Conservation (phyloP, 2,329 filamentous ascomycete genomes). For the Fusarium fujikuroi region DNA sequence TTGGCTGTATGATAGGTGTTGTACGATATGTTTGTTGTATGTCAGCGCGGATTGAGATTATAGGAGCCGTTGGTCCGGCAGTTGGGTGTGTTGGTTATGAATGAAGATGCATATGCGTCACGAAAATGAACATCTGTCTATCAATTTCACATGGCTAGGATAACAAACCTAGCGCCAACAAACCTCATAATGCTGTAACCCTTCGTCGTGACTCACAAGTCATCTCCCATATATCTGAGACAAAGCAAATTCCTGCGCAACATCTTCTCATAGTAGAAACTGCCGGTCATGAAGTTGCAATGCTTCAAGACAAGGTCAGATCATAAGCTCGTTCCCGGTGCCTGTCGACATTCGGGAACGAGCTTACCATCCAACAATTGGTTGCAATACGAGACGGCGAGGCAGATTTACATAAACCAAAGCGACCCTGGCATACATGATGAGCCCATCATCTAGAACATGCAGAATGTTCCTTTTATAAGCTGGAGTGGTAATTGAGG, state of each 20-base stretch:
- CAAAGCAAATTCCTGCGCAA: background rate
- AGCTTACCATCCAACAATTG: background rate
- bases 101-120: background rate
- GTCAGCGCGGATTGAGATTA: background rate
- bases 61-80: background rate
- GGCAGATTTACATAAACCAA: background rate
- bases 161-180: background rate
- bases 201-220: background rate
- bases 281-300: background rate
- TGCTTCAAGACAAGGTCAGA: background rate
- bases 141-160: background rate
- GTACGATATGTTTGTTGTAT: constrained; percentile 19
- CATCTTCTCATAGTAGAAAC: background rate
- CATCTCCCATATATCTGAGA: background rate
- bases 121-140: background rate
- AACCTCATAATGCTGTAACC: background rate
- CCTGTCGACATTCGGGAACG: background rate
- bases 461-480: background rate
- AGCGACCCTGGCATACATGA: background rate
- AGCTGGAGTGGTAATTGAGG: background rate
- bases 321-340: background rate
- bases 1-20: constrained; percentile 23
- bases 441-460: background rate
- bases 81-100: background rate
- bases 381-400: background rate